phyloP scores from a whole-genome alignment of 2,329 filamentous ascomycete species.

The Ilyonectria destructans region DNA sequence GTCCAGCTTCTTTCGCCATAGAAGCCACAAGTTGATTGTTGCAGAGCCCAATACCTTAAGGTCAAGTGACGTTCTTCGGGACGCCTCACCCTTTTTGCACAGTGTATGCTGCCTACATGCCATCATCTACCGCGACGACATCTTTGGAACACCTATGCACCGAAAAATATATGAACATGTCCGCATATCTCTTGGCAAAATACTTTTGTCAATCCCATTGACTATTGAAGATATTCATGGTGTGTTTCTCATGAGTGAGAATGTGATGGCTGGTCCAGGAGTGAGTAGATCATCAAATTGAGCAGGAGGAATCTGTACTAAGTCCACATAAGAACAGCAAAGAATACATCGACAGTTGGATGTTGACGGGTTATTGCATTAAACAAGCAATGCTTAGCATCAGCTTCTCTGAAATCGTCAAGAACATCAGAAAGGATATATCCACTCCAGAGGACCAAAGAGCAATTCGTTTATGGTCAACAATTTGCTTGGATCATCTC shows the following conservation, averaged over 20 bases:
- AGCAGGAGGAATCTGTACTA: too few relatives aligned
- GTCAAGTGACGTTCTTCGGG: neutral
- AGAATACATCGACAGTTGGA: slow-evolving; percentile 25
- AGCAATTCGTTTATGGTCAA: slow-evolving; percentile 13
- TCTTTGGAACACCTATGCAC: slow-evolving; percentile 11
- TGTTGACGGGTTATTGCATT: slow-evolving; percentile 17
- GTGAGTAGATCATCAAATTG: neutral
- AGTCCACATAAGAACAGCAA: neutral
- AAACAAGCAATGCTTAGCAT: slow-evolving; percentile 22
- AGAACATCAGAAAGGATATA: slow-evolving; percentile 2
- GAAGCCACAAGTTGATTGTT: neutral
- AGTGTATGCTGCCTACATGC: slow-evolving; percentile 20
- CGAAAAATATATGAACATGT: slow-evolving; percentile 10
- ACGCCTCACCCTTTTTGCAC: slow-evolving; percentile 12
- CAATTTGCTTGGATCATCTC: slow-evolving; percentile 17
- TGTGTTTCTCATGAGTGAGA: slow-evolving; percentile 25
- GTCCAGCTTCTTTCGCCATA: slow-evolving; percentile 10
- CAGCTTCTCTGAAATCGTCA: slow-evolving; percentile 11
- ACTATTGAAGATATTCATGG: slow-evolving; percentile 5
- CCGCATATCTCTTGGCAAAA: slow-evolving; percentile 9
- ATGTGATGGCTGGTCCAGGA: neutral
- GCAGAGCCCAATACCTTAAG: neutral
- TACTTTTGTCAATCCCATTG: slow-evolving; percentile 5
- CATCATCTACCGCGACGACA: slow-evolving; percentile 12
- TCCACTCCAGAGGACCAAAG: neutral